These are phyloP conservation scores for Bertia moriformis DNA, from an alignment of 2,329 filamentous ascomycete genomes.

Conservation along the genomic window DNA sequence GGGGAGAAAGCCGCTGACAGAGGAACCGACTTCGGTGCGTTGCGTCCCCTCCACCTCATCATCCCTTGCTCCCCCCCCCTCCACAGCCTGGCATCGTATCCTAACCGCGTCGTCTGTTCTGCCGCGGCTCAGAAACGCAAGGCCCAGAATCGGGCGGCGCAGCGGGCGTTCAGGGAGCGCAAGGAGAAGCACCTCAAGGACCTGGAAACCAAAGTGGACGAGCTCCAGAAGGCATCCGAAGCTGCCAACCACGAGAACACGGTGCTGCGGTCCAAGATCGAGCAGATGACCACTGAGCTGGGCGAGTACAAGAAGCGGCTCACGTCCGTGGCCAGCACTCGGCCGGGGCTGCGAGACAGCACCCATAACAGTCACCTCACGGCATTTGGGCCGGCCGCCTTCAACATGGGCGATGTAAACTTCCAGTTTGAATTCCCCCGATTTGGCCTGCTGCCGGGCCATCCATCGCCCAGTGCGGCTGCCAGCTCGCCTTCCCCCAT, in stretches of 20 bases:
- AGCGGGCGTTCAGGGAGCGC: conserved; percentile 83
- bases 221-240: conserved; percentile 71
- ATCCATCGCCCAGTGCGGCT: conserved; percentile 8
- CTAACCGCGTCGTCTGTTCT: too few relatives aligned
- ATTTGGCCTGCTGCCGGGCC: conserved; percentile 61
- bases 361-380: conserved; percentile 20
- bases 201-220: conserved; percentile 63
- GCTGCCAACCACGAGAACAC: conserved; percentile 74
- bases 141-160: conserved; percentile 84
- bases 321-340: conserved; percentile 11
- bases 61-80: background rate
- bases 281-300: conserved; percentile 72
- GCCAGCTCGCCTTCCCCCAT: conserved; percentile 6
- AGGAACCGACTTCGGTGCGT: conserved; percentile 88
- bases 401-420: conserved; percentile 58
- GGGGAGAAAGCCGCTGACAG: conserved; percentile 85
- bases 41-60: conserved; percentile 3
- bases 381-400: conserved; percentile 28
- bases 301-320: conserved; percentile 82
- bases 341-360: conserved; percentile 10
- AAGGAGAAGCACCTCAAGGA: conserved; percentile 86
- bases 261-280: conserved; percentile 70
- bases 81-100: too few relatives aligned
- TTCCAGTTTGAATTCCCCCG: conserved; percentile 95
- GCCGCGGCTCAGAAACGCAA: conserved; percentile 96